Evolutionary conservation across 2,329 filamentous ascomycete species (phyloP).

Genomic region (Curvularia sp.): DNA sequence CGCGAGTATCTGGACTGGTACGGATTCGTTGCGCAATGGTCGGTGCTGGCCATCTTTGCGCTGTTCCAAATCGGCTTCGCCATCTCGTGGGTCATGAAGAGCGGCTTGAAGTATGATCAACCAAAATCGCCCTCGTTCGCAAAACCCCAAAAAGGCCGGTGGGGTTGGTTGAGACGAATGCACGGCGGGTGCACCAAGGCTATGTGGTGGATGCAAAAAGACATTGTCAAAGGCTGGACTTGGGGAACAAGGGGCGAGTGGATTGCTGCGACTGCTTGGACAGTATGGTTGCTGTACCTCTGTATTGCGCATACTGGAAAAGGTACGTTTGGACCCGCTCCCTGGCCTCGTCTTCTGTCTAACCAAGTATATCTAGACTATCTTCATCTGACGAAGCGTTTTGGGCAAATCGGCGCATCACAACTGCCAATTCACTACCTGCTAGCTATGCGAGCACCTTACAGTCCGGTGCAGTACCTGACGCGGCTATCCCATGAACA

Average conservation of each 20-base stretch:
- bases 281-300: slow-evolving; percentile 60
- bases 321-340: slow-evolving; percentile 53
- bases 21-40: slow-evolving; percentile 63
- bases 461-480: slow-evolving; percentile 60
- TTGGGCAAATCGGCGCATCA: slow-evolving; percentile 66
- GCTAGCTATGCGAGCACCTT: slow-evolving; percentile 60
- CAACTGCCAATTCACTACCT: slow-evolving; percentile 67
- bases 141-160: slow-evolving; percentile 35
- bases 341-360: neutral
- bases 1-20: slow-evolving; percentile 63
- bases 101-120: slow-evolving; percentile 40
- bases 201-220: slow-evolving; percentile 57
- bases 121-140: slow-evolving; percentile 55
- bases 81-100: slow-evolving; percentile 41
- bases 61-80: slow-evolving; percentile 53
- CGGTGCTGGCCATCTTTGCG: slow-evolving; percentile 57
- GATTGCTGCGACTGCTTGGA: slow-evolving; percentile 58
- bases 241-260: slow-evolving; percentile 63
- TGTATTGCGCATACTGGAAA: slow-evolving; percentile 61
- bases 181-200: slow-evolving; percentile 38
- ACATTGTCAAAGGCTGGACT: slow-evolving; percentile 53
- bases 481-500: slow-evolving; percentile 63
- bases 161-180: slow-evolving; percentile 35
- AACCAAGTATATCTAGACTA: slow-evolving; percentile 58
- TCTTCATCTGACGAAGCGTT: slow-evolving; percentile 68